Percentiles rank a stretch among this genome's conserved stretches.
Conservation (phyloP, 164 flowering plant genomes). For the Chimonanthus salicifolius region DNA sequence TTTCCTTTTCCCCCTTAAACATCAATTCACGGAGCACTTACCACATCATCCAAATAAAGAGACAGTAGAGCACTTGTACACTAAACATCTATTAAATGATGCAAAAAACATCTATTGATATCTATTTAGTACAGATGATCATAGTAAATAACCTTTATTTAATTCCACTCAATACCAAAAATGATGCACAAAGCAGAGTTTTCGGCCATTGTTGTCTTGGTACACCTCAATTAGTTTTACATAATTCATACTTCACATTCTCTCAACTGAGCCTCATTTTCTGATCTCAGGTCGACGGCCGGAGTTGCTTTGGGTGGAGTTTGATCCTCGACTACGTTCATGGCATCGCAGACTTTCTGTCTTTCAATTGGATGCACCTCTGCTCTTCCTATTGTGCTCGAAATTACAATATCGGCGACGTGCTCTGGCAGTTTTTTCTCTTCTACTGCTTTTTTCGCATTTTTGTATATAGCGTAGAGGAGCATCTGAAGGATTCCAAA, state of each 20-base stretch:
- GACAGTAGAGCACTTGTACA: no score
- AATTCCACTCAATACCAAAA: background rate
- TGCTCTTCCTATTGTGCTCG: constrained; percentile 15
- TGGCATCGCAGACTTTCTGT: background rate
- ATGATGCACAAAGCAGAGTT: background rate
- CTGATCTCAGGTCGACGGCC: background rate
- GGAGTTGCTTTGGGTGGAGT: background rate
- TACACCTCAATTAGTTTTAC: background rate
- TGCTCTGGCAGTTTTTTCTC: constrained; percentile 17
- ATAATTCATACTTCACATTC: background rate
- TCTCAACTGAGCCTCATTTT: background rate
- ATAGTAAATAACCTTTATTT: background rate
- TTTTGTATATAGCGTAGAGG: constrained; percentile 47
- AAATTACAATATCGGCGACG: constrained; percentile 11
- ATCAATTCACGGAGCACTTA: no score
- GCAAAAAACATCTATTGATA: no score
- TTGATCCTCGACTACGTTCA: background rate
- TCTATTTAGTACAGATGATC: no score
- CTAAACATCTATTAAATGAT: no score
- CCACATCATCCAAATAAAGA: no score
- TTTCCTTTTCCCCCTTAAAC: no score
- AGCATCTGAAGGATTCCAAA: constrained; percentile 61
- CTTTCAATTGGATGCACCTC: constrained; percentile 21
- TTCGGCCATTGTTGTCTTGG: background rate
- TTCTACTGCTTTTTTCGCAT: constrained; percentile 11